Conservation (phyloP, 2,329 filamentous ascomycete genomes). For the Rasamsonia emersonii region DNA sequence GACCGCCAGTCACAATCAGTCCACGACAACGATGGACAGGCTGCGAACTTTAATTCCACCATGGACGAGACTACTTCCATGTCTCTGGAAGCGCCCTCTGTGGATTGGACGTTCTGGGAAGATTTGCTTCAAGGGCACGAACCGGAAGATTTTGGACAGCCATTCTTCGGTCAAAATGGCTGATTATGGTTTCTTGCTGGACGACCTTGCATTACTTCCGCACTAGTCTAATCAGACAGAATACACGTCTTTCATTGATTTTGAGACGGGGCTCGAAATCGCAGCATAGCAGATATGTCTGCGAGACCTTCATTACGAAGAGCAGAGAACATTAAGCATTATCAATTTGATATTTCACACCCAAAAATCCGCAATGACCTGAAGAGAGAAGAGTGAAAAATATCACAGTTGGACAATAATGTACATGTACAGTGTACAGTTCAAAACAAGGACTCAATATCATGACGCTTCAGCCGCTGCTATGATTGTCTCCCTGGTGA, state of each 20-base stretch:
- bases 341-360: too few relatives aligned
- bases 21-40: not conserved
- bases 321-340: too few relatives aligned
- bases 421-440: not conserved
- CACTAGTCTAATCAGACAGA: too few relatives aligned
- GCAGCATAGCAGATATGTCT: too few relatives aligned
- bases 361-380: too few relatives aligned
- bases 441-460: not conserved
- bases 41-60: not conserved
- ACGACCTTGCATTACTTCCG: too few relatives aligned
- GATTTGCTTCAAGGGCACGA: slow-evolving; percentile 2
- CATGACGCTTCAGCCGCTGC: not conserved
- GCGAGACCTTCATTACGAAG: too few relatives aligned
- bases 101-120: slow-evolving; percentile 6
- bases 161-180: slow-evolving; percentile 1
- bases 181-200: not conserved
- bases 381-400: too few relatives aligned
- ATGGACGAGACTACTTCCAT: not conserved
- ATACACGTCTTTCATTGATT: too few relatives aligned
- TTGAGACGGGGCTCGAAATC: too few relatives aligned
- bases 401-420: not conserved
- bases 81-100: not conserved
- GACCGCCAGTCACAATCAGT: too few relatives aligned
- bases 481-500: slow-evolving; percentile 36
- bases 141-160: slow-evolving; percentile 1